Evolutionary conservation across 768 basidiomycete species (phyloP).

Genomic region (Auriscalpium microsporum): DNA sequence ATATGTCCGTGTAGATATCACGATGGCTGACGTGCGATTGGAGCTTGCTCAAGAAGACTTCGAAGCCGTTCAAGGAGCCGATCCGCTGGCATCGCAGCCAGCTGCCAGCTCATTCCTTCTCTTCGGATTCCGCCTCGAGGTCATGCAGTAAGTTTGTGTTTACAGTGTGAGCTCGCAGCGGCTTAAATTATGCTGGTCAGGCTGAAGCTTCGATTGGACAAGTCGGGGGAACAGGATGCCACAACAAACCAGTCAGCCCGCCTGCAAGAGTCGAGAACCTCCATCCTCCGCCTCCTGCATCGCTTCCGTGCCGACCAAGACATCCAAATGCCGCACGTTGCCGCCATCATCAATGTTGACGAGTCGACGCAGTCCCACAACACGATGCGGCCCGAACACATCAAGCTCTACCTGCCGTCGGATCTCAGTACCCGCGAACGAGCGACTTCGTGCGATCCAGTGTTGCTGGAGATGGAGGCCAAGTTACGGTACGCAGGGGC

Average conservation of each 20-base stretch:
- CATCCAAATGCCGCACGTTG: not conserved
- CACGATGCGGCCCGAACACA: not conserved
- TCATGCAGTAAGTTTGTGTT: not conserved
- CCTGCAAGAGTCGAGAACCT: not conserved
- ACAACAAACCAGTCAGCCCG: not conserved
- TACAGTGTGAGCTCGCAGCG: fast-evolving
- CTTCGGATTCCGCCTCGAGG: not conserved
- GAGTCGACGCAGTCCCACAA: not conserved
- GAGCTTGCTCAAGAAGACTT: not conserved
- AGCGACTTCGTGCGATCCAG: not conserved
- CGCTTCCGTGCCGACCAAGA: not conserved
- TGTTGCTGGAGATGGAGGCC: not conserved
- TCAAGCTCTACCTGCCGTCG: not conserved
- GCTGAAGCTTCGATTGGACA: not conserved
- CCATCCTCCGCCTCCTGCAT: not conserved
- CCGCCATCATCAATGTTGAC: not conserved
- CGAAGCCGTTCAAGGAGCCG: not conserved
- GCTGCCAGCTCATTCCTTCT: not conserved
- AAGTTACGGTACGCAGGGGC: not conserved
- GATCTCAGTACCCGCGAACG: not conserved
- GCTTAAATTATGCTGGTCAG: not conserved
- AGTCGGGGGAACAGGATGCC: not conserved
- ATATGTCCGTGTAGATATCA: not conserved
- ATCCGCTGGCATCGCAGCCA: not conserved
- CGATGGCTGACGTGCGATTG: not conserved